phyloP scores from a whole-genome alignment of 805 yeast species.

The Myxozyma lipomycoides region DNA sequence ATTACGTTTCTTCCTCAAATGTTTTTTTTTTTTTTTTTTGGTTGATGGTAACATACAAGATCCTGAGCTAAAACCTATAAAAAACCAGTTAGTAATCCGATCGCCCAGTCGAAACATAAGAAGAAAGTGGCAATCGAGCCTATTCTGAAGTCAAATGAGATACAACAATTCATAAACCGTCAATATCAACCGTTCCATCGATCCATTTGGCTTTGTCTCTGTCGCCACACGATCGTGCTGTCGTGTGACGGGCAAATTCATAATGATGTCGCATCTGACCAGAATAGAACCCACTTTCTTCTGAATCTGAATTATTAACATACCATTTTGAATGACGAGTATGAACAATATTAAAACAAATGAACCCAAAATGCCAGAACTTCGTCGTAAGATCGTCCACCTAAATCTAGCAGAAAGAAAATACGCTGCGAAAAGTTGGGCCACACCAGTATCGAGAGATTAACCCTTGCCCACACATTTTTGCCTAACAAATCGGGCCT shows the following conservation, averaged over 20 bases:
- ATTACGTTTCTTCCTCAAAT: too few relatives aligned
- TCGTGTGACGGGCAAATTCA: neutral
- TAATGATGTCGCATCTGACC: neutral
- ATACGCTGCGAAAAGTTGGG: too few relatives aligned
- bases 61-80: constrained; percentile 33
- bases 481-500: too few relatives aligned
- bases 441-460: too few relatives aligned
- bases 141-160: neutral
- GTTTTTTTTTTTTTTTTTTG: neutral
- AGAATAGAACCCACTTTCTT: too few relatives aligned
- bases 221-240: neutral
- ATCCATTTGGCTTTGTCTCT: neutral
- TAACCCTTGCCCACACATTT: too few relatives aligned
- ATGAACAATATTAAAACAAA: neutral
- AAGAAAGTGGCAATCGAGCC: neutral
- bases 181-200: neutral
- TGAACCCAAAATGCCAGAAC: constrained; percentile 1
- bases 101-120: neutral
- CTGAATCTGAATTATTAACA: neutral
- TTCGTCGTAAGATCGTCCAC: neutral
- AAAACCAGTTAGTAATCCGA: constrained; percentile 6
- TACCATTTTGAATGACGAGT: constrained; percentile 21
- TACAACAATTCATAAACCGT: neutral
- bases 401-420: neutral
- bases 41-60: constrained; percentile 27